A percentile compares a stretch with the other conserved stretches of the same genome.
These are phyloP conservation scores for Salinomyces thailandicus DNA, from an alignment of 2,329 filamentous ascomycete genomes.

Conservation along the genomic window DNA sequence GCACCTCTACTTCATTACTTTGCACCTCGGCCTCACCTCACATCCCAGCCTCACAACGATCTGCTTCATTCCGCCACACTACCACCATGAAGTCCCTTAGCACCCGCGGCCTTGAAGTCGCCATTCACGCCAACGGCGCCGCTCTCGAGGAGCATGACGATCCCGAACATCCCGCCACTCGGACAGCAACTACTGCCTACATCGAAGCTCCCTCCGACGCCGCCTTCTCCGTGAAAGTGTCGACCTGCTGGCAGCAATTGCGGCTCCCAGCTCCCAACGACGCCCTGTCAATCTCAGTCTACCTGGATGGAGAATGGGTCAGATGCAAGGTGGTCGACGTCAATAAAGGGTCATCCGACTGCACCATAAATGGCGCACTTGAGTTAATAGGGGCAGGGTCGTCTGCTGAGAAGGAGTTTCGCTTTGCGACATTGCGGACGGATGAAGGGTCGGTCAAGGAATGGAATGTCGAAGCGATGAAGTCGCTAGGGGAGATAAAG, in stretches of 20 bases:
- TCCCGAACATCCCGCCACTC: not conserved
- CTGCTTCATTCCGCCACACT: too few relatives aligned
- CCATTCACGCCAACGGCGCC: not conserved
- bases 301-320: constrained; percentile 12
- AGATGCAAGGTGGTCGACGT: not conserved
- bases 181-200: not conserved
- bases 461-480: constrained; percentile 3
- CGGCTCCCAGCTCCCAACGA: not conserved
- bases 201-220: constrained; percentile 5
- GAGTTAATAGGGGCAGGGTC: too few relatives aligned
- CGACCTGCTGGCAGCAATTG: not conserved
- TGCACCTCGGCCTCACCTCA: too few relatives aligned
- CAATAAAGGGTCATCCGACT: too few relatives aligned
- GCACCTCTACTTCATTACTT: too few relatives aligned
- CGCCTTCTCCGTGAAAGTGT: constrained; percentile 1
- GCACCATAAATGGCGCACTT: too few relatives aligned
- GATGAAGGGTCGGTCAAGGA: too few relatives aligned
- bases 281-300: constrained; percentile 6
- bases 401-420: not conserved
- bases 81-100: too few relatives aligned
- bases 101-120: not conserved
- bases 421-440: not conserved
- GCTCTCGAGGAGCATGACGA: constrained; percentile 2
- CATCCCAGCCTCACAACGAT: too few relatives aligned
- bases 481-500: not conserved